Base-by-base conservation (phyloP, 441 rosid species). In the Adansonia madagascariensis region DNA sequence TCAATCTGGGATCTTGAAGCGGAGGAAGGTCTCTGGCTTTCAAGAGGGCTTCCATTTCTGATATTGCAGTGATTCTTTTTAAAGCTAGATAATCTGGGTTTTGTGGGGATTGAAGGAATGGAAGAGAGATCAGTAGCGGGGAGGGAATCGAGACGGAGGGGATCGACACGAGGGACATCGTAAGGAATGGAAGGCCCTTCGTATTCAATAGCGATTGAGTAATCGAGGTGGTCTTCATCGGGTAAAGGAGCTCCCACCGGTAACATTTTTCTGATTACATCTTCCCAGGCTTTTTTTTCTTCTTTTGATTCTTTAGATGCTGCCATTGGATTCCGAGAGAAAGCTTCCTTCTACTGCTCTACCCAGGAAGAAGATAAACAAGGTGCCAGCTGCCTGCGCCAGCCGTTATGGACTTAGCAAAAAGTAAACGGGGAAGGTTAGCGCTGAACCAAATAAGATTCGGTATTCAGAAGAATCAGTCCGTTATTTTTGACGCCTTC, bases 211-310 rank as follows among this genome's bases (percentile, higher is more conserved):
- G 90, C 92, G 78, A 89, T 87, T n/a, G 89, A 89, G 79, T 84
- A 89, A 79, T 89, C 92, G 63, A 89, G 90, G 41, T 85, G 88
- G 6, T 83, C 88, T 75, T 89, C 92, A 74, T 87, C 90, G 0
- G 89, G 90, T 49, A 89, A 79, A 0, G 92, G 90, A 2, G 87
- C 89, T 9, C 92, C 92, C 3, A 77, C 88, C 2, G 89, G 92
- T 57, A 87, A 79, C 92, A 87, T 84, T 78, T 59, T 80, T 39
- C 88, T 78, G 61, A 89, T 59, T 9, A 52, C 81, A 39, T 87
- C 80, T 72, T 83, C 81, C 90, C 89, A 89, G 1, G 82, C 22
- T 47, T 44, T 78, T 31, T 75, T 77, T n/a, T 74, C 80, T 55
- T 74, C 80, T 17, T 70, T 77, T 1, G 75, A 31, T 43, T 82